Conservation (phyloP, 2,329 filamentous ascomycete genomes). For the Ophiostoma pallidulum region DNA sequence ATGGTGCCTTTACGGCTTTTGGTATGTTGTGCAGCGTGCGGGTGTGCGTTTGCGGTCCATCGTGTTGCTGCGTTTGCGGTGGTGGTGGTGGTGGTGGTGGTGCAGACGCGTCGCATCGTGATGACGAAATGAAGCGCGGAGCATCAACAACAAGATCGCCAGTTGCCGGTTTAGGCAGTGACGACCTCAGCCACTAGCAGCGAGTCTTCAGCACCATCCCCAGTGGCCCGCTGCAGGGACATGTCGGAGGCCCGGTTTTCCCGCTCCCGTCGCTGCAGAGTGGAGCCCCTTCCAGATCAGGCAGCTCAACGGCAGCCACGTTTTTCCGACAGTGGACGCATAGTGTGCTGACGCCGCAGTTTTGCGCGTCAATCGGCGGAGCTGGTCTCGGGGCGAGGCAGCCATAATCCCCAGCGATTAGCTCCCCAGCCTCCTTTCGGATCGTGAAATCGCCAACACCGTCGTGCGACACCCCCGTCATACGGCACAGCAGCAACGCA, state of each 20-base stretch:
- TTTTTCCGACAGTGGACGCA: conserved; percentile 11
- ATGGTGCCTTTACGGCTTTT: background rate
- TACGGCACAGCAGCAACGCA: background rate
- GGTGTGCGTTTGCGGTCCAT: background rate
- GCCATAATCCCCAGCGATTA: background rate
- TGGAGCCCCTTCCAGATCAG: background rate
- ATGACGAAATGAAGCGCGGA: background rate
- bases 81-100: background rate
- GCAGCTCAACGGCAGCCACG: conserved; percentile 7
- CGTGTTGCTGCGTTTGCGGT: background rate
- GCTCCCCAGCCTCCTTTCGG: conserved; percentile 6
- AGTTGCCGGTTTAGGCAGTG: conserved; percentile 6
- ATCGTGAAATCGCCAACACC: conserved; percentile 2
- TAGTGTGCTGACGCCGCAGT: conserved; percentile 13
- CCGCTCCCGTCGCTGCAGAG: conserved; percentile 2
- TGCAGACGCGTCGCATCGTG: background rate
- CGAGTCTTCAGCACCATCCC: too few relatives aligned
- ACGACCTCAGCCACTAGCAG: too few relatives aligned
- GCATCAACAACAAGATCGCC: conserved; percentile 3
- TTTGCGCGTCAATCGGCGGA: conserved; percentile 11
- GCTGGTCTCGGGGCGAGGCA: conserved; percentile 9
- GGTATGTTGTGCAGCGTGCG: background rate
- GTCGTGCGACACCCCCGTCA: background rate
- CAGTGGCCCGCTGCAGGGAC: background rate
- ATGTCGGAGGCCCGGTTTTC: conserved; percentile 1